Base-by-base conservation (phyloP, 2,329 filamentous ascomycete species). In the Talaromyces sp. region DNA sequence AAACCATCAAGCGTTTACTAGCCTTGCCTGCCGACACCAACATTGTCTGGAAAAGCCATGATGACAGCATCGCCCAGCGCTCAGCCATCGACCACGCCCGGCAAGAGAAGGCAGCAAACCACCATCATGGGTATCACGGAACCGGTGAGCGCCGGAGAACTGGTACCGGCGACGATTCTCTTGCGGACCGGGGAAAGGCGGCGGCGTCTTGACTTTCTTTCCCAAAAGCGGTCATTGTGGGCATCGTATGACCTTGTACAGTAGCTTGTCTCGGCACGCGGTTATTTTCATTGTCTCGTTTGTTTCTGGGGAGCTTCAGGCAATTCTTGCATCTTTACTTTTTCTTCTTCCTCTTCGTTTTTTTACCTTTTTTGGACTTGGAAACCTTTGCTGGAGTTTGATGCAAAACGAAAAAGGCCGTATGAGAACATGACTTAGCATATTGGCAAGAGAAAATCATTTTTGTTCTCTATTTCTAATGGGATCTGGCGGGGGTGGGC, bases 31-130 rank as follows among this genome's bases (percentile, higher is more conserved):
- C 86, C 51, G 93, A 96, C 73, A 98, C 95, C 41, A 90, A 89
- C 70, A 89, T 99, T 62, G 87, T 95, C 68, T 99, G 93, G 86
- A 96, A 96, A 79, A 95, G 89, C 72, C 95, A 99, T 75, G 93
- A 97, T 71, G 91, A 93, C 65, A 96, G 91, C 75, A 97, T 99
- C 71, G 89, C 91, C 67, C 93, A 97, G 78, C 86, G 92, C 67
- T 90, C 89, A 31, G 90, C 90, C 21, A 92, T 96, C 65, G 93
- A 97, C 70, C 91, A 96, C 75, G 90, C 91, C 59, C 89, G 93
- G 64, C 91, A 93, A 67, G 92, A 96, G 71, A 96, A 96, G 78
- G 83, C 75, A 50, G 69, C 71, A 13, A 64, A 71, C 53, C 73
- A 74, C 50, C 70, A 73, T 50, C 69, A 72, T 51, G 70, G 73